Base-by-base conservation (phyloP, 495 filamentous ascomycete genomes). In the Parmelia sp. region DNA sequence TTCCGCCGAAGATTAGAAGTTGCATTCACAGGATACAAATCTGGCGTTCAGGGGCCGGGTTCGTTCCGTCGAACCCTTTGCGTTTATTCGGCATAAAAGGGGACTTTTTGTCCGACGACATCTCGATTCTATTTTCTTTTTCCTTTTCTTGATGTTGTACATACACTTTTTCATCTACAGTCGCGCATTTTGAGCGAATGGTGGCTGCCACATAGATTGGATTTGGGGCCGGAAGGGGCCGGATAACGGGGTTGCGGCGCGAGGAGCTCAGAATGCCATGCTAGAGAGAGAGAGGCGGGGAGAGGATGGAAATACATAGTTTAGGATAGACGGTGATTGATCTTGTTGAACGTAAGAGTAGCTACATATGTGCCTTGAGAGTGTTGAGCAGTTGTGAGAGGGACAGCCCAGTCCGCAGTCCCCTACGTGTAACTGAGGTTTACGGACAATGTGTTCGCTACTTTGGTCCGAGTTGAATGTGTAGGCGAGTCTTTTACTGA, bases 131-230 rank as follows among this genome's bases (percentile, higher is more conserved):
- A 31, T 17, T n/a, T n/a, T n/a, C n/a, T n/a, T n/a, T n/a, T n/a
- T n/a, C n/a, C n/a, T n/a, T n/a, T 33, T 55, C 29, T 55, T 35
- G 55, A 31, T 57, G 37, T 42, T 64, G 58, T 64, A 64, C 60
- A 66, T 66, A 66, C 23, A 44, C 40, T 23, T 56, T 58, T 23
- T 56, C 49, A 10, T 36, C 37, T 27, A n/a, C 45, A 47, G 36
- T 51, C 27, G 47, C 27, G 57, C 51, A 47, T 58, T 64, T 57
- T 14, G n/a, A 64, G 65, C 58, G 49, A 63, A 58, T 12, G 51
- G 29, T n/a, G 29, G 29, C 51, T 55, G 60, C 35, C 21, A 66
- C 59, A 66, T 66, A 66, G 65, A 66, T 44, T 66, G 65, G 65
- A 58, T 49, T 23, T 42, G 64, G 35, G 37, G 51, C 51, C 17